Evolutionary conservation across 2,329 filamentous ascomycete species (phyloP).

Genomic region (Ceratocystiopsis brevicomis): DNA sequence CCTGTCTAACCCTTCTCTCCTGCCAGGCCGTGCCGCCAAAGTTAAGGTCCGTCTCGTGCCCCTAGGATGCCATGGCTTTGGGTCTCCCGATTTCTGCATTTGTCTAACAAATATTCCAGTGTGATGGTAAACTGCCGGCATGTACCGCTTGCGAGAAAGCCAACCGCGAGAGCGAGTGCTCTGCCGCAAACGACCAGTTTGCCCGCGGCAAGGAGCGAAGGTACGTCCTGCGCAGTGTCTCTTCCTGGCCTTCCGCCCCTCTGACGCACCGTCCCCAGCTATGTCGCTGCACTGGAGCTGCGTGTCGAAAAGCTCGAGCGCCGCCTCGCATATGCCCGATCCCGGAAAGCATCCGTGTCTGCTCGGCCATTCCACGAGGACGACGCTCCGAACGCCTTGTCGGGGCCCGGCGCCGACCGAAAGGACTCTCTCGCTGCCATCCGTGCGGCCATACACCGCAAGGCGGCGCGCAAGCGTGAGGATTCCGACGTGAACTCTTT

Average conservation of each 20-base stretch:
- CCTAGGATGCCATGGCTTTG: background rate
- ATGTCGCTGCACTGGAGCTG: constrained; percentile 87
- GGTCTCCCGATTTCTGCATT: background rate
- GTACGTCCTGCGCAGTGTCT: constrained; percentile 18
- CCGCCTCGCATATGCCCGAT: constrained; percentile 49
- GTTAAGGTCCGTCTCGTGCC: constrained; percentile 45
- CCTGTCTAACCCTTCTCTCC: too few relatives aligned
- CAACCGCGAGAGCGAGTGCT: constrained; percentile 71
- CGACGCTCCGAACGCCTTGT: constrained; percentile 19
- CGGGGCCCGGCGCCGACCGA: constrained; percentile 24
- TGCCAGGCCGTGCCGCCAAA: constrained; percentile 60
- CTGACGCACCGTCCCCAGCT: constrained; percentile 28
- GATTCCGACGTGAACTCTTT: constrained; percentile 78
- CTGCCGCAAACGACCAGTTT: constrained; percentile 88
- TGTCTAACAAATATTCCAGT: constrained; percentile 26
- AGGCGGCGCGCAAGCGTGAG: constrained; percentile 47
- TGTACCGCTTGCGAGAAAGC: constrained; percentile 92
- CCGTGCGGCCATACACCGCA: constrained; percentile 42
- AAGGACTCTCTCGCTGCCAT: constrained; percentile 45
- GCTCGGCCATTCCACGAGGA: constrained; percentile 35
- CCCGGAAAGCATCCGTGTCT: constrained; percentile 48
- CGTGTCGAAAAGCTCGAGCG: constrained; percentile 76
- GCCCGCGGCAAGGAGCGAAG: constrained; percentile 88
- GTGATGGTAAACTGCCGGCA: constrained; percentile 85
- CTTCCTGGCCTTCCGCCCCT: too few relatives aligned